Percentiles rank a stretch among this genome's conserved stretches.
Conservation (phyloP, 2,329 filamentous ascomycete species). For the Aspergillus flavus region DNA sequence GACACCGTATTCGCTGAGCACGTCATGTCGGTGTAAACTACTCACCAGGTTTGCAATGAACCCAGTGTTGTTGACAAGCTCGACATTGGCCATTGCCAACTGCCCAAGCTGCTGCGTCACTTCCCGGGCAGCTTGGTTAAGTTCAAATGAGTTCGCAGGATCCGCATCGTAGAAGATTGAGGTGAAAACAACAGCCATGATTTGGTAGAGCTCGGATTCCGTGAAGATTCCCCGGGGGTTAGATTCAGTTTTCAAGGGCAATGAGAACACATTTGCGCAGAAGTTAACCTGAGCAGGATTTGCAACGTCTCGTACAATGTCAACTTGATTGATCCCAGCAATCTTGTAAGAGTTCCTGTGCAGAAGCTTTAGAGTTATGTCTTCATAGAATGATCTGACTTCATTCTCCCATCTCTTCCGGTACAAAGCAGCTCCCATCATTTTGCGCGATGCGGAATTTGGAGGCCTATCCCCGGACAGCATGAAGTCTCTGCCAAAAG, state of each 20-base stretch:
- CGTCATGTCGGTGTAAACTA: slow-evolving; percentile 42
- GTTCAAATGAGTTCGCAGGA: slow-evolving; percentile 54
- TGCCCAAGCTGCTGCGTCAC: slow-evolving; percentile 54
- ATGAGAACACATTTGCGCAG: slow-evolving; percentile 55
- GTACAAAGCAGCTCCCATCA: slow-evolving; percentile 49
- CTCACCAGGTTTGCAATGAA: slow-evolving; percentile 46
- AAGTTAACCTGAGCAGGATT: slow-evolving; percentile 59
- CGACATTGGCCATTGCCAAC: slow-evolving; percentile 53
- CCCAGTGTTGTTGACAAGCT: slow-evolving; percentile 46
- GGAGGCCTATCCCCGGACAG: slow-evolving; percentile 47
- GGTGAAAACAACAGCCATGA: slow-evolving; percentile 57
- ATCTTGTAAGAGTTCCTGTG: slow-evolving; percentile 50
- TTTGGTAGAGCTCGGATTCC: slow-evolving; percentile 56
- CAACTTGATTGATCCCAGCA: slow-evolving; percentile 48
- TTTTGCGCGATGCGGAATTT: slow-evolving; percentile 46
- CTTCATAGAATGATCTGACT: slow-evolving; percentile 51
- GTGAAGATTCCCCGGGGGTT: slow-evolving; percentile 56
- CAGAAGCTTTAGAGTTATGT: slow-evolving; percentile 50
- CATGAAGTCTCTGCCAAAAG: slow-evolving; percentile 51
- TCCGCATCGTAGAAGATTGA: slow-evolving; percentile 60
- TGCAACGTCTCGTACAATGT: slow-evolving; percentile 54
- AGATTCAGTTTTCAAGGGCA: slow-evolving; percentile 58
- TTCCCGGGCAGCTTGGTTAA: slow-evolving; percentile 52
- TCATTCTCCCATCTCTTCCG: slow-evolving; percentile 50
- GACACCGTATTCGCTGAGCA: slow-evolving; percentile 56